A percentile compares a stretch with the other conserved stretches of the same genome.
Conservation (phyloP, 805 yeast species). For the Zygosaccharomyces bailii region DNA sequence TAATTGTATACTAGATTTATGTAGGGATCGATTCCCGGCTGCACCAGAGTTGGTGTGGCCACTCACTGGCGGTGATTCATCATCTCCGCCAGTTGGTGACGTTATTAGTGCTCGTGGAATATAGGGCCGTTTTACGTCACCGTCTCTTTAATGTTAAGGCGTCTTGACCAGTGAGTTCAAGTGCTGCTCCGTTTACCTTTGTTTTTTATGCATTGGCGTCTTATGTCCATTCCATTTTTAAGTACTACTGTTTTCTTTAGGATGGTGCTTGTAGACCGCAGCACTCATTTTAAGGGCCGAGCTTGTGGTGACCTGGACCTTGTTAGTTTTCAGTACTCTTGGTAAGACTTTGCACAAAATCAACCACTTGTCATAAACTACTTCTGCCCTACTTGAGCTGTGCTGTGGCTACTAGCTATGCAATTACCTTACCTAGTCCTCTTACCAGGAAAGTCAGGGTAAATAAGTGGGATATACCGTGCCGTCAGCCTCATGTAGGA, state of each 20-base stretch:
- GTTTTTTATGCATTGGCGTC: not conserved
- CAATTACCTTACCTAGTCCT: no score
- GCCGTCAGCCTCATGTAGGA: no score
- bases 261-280: no score
- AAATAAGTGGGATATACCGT: no score
- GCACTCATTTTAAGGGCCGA: no score
- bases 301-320: no score
- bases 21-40: constrained; percentile 1
- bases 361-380: not conserved
- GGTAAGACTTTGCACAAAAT: no score
- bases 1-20: not conserved
- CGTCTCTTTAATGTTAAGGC: not conserved
- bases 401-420: not conserved
- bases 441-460: no score
- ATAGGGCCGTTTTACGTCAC: constrained; percentile 29
- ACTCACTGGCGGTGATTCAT: not conserved
- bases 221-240: not conserved
- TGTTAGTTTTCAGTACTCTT: no score
- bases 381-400: not conserved
- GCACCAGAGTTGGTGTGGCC: not conserved
- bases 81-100: constrained; percentile 15
- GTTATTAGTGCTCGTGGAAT: constrained; percentile 30
- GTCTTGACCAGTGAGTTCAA: constrained; percentile 8
- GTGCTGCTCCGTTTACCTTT: not conserved
- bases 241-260: not conserved